Percentiles rank a stretch among this genome's conserved stretches.
These are phyloP conservation scores for Kazachstania sp. DNA, from an alignment of 1,139 yeast species.

Conservation along the genomic window DNA sequence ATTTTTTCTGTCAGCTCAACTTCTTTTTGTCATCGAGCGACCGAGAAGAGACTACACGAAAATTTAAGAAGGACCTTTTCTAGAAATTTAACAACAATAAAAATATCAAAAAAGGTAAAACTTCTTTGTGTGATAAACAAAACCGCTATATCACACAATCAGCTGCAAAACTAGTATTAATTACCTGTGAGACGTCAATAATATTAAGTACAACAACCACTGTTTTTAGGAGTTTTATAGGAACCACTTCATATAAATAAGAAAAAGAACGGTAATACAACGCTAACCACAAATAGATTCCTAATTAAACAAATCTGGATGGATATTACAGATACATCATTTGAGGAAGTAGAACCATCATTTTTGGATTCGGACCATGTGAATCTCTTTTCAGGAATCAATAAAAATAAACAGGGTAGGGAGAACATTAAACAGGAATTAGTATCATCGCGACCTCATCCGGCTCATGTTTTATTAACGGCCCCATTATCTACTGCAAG, in stretches of 20 bases:
- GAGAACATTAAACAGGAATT: neutral
- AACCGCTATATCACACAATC: no score
- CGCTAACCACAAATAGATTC: neutral
- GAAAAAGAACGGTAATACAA: no score
- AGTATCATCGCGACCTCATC: neutral
- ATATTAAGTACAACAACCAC: no score
- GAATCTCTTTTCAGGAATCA: neutral
- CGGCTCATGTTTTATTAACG: conserved; percentile 8
- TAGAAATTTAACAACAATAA: no score
- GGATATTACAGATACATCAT: conserved; percentile 24
- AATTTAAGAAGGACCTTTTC: no score
- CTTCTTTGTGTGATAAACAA: no score
- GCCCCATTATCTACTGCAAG: conserved; percentile 25
- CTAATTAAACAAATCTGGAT: neutral
- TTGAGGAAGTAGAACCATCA: conserved; percentile 28
- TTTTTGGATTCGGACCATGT: conserved; percentile 10
- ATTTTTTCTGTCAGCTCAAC: no score
- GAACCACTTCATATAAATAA: neutral
- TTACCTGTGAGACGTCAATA: no score
- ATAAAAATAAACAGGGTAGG: neutral
- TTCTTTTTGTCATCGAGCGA: no score
- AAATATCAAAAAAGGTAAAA: no score
- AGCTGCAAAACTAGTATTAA: no score
- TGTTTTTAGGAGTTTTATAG: neutral
- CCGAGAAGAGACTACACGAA: no score